These are phyloP conservation scores for Ustilago bromivora DNA, from an alignment of 1,284 basidiomycete genomes.

Conservation along the genomic window DNA sequence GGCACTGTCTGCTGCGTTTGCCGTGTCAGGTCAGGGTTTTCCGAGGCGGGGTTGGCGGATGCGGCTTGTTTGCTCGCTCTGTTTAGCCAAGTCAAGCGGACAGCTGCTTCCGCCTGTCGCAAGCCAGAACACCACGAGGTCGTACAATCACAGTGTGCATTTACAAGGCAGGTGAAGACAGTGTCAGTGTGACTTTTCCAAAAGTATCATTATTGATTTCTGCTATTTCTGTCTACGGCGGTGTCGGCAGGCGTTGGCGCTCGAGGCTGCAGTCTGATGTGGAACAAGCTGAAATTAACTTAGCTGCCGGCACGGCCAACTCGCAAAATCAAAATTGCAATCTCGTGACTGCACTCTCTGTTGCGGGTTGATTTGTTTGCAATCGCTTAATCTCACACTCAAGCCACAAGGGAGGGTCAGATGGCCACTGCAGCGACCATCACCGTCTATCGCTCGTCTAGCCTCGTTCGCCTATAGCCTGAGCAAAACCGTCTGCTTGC, in stretches of 20 bases:
- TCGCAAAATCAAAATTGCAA: background rate
- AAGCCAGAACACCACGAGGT: background rate
- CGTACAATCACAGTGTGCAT: background rate
- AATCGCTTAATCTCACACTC: background rate
- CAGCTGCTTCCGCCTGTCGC: background rate
- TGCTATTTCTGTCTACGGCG: background rate
- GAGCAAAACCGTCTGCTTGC: conserved; percentile 2
- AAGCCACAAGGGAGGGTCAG: background rate
- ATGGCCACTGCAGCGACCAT: conserved; percentile 1
- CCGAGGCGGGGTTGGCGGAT: conserved; percentile 13
- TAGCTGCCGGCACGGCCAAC: background rate
- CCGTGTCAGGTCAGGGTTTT: conserved; percentile 13
- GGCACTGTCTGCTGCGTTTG: background rate
- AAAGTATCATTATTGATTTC: background rate
- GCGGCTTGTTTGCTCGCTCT: background rate
- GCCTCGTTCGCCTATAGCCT: background rate
- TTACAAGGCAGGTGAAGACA: background rate
- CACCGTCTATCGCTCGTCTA: background rate
- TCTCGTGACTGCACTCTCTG: background rate
- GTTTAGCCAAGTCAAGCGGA: conserved; percentile 1
- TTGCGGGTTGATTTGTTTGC: background rate
- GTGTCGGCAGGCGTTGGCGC: background rate
- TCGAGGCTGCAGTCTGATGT: too few species aligned
- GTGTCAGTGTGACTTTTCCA: background rate
- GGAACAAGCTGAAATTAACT: background rate